Conservation (phyloP, 2,329 filamentous ascomycete genomes). For the Hypoxylon rubiginosum region DNA sequence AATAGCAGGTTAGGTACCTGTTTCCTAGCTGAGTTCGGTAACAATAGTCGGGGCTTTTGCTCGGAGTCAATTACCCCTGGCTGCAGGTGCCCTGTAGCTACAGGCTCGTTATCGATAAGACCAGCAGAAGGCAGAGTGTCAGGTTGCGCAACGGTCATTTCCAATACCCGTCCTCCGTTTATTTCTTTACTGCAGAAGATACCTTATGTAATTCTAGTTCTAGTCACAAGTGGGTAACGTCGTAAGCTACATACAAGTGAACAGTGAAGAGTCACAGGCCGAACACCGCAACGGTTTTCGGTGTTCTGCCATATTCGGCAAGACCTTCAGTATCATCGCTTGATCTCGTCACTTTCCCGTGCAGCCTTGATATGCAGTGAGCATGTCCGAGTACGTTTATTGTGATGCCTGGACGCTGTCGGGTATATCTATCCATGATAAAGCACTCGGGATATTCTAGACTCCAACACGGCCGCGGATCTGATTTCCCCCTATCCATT, state of each 20-base stretch:
- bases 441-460: too few relatives aligned
- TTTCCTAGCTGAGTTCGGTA: background rate
- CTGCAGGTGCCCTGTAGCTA: background rate
- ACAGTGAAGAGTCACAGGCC: background rate
- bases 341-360: background rate
- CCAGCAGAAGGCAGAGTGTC: background rate
- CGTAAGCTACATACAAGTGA: too few relatives aligned
- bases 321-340: background rate
- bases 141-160: too few relatives aligned
- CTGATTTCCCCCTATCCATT: background rate
- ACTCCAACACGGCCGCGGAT: too few relatives aligned
- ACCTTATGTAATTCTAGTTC: too few relatives aligned
- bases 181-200: too few relatives aligned
- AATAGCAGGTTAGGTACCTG: background rate
- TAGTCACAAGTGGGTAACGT: too few relatives aligned
- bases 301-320: constrained; percentile 19
- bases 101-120: background rate
- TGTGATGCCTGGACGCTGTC: background rate
- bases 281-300: constrained; percentile 10
- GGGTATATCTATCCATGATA: background rate
- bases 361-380: background rate
- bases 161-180: too few relatives aligned
- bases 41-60: background rate
- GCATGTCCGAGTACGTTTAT: background rate
- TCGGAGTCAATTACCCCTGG: too few relatives aligned